Base-by-base conservation (phyloP, 1,284 basidiomycete genomes). In the Pseudozyma pruni region DNA sequence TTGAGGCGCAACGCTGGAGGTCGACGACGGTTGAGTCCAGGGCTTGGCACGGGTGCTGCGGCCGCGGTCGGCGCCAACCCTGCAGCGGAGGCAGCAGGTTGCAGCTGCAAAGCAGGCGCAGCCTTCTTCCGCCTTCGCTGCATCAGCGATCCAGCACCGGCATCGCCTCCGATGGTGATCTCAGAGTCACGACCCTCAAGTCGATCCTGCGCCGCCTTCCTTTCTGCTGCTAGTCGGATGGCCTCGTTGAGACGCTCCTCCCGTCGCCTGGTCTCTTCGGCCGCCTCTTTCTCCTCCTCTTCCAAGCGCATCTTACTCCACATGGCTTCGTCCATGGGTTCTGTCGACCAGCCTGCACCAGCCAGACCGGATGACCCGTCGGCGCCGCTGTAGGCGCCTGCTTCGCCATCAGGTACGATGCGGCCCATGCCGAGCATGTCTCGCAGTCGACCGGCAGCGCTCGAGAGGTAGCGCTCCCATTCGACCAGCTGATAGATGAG, bases 401-500 rank as follows among this genome's bases (percentile, higher is more conserved):
- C 38, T 14, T 43, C 43, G 41, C 25, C 39, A 1, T 48, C 48
- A 40, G 14, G 29, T 10, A 37, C 23, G 10, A 8, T 34, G 23
- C 22, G 31, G 1, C 27, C 41, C 46, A 56, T 32, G 23, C 55
- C 62, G 4, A 66, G 58, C 11, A 67, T 64, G 16, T 74, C 66
- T 10, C 72, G 58, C 25, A 72, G 58, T 14, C 55, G 51, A 17
- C 63, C 55, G 1, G 72, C 74, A 16, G 71, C 72, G 19, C 50
- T 63, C 2, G 70, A 72, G 44, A 96, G 86, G 52, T 87, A 87
- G 61, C 93, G 90, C 82, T 94, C 93, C 83, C 94, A 97, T 81
- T 96, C 94, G 77, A 95, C 87, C 35, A 97, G 87, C 85, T 96
- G 93, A 86, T 95, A 97, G 83, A 97, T 95, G 81, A 98, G 89